Evolutionary conservation across 345 rosid species (phyloP).

Genomic region (Salix koriyanagi): DNA sequence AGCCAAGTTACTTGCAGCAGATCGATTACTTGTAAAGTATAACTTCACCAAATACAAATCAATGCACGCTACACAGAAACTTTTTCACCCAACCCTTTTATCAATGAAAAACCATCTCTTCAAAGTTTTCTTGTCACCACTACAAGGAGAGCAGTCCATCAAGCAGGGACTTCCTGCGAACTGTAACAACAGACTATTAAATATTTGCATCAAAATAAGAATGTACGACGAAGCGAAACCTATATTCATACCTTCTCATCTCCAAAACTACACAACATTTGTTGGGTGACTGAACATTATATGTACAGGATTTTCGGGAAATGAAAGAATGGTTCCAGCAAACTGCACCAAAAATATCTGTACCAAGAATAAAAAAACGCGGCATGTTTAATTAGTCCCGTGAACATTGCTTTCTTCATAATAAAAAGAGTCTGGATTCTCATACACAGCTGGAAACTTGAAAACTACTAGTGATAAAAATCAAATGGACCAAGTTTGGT

Average conservation of each 20-base stretch:
- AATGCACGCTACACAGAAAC: conserved; percentile 4
- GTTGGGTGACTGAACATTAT: conserved; percentile 30
- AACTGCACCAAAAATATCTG: conserved; percentile 6
- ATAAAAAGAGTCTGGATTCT: not conserved
- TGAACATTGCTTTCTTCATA: not conserved
- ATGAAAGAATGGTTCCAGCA: not conserved
- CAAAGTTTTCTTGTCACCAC: conserved; percentile 78
- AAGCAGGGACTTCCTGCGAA: conserved; percentile 45
- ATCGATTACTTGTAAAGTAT: conserved; percentile 3
- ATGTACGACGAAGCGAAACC: not conserved
- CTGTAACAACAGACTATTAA: conserved; percentile 30
- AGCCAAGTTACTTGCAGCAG: conserved; percentile 24
- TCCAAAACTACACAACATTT: conserved; percentile 47
- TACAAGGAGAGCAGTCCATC: conserved; percentile 64
- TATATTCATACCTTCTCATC: conserved; percentile 55
- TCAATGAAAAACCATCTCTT: conserved; percentile 95
- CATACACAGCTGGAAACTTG: not conserved
- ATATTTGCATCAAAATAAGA: conserved; percentile 3
- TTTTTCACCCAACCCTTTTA: conserved; percentile 66
- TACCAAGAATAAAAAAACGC: not conserved
- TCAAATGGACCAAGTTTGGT: not conserved
- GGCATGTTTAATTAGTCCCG: not conserved
- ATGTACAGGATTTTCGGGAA: not conserved
- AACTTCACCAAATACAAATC: conserved; percentile 13
- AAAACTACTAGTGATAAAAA: not conserved